Evolutionary conservation across 768 basidiomycete species (phyloP), one percentile per base, ranked within the genome.

Genomic region (Boletus subparvulus): DNA sequence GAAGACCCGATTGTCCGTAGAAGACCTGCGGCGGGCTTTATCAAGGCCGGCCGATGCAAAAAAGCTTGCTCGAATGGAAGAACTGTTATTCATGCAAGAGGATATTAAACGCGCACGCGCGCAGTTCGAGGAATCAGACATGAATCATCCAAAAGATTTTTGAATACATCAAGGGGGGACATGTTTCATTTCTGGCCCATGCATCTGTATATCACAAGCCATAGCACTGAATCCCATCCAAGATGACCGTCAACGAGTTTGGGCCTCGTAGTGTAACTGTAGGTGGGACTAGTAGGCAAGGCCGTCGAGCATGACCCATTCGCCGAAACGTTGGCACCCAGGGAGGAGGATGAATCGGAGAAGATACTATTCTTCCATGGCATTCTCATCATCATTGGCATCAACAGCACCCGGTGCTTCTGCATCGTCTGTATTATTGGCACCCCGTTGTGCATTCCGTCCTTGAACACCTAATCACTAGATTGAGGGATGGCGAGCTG

Each of bases 11-110:
- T 67, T 93, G 45, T 88, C 91, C 3, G 85, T 94, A 54, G 94
- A 96, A 65, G 94, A 95, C 67, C 76, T 96, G 47, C 81, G 91
- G 26, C 83, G 87, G 56, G 89, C 83, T 8, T 75, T 96, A 24
- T 90, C 91, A 28, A 79, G 86, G 47, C 87, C 90, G 3, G 89
- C 90, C n/a, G 94, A 95, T 65, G 87, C 90, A 33, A 94, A 94
- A 74, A 95, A 95, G 70, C 81, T 95, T 24, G 92, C 93, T 17
- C 80, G 94, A 54, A 87, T 95, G 85, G 93, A 96, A 69, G 94
- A 96, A 68, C 74, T 96, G 36, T 68, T 95, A 35, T 93, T 92
- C 77, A 92, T 94, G 88, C 91, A 94, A 69, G 92, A 93, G 68
- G 93, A 94, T 64, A 94, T 95, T 73, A 91, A 93, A 69, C 85